phyloP scores from a whole-genome alignment of 441 rosid species.

The Adansonia gregorii region DNA sequence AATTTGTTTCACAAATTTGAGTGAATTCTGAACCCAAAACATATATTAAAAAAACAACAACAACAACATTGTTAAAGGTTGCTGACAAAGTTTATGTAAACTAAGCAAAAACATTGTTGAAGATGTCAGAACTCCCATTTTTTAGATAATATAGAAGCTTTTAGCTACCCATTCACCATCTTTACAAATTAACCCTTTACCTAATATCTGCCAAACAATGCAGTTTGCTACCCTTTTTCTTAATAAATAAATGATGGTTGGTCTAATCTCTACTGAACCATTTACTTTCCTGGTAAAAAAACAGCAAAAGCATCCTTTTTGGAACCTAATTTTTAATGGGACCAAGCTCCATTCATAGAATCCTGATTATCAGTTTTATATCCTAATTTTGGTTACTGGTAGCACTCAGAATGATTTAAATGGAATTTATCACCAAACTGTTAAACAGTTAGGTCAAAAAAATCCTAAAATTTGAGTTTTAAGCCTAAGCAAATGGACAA shows the following conservation, averaged over 20 bases:
- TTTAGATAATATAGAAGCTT: neutral
- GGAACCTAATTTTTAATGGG: neutral
- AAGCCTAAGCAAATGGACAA: too few relatives aligned
- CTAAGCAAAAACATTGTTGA: neutral
- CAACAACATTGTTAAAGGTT: neutral
- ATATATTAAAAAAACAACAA: neutral
- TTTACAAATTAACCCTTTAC: constrained; percentile 17
- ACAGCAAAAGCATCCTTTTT: neutral
- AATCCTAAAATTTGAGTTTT: too few relatives aligned
- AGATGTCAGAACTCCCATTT: neutral
- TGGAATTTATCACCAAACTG: neutral
- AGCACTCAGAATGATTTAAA: neutral
- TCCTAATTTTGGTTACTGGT: too few relatives aligned
- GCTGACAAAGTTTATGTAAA: neutral
- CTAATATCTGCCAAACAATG: neutral
- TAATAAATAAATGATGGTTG: constrained; percentile 22
- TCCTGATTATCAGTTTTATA: neutral
- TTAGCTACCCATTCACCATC: neutral
- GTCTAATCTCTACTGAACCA: constrained; percentile 28
- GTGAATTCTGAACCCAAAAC: constrained; percentile 61
- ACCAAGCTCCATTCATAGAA: constrained; percentile 18
- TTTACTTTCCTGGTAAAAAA: neutral
- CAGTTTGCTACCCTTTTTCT: neutral
- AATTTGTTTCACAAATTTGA: constrained; percentile 82
- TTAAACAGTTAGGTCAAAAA: neutral